Conservation (phyloP, 257 asterid genomes). For the Penstemon barbatus region DNA sequence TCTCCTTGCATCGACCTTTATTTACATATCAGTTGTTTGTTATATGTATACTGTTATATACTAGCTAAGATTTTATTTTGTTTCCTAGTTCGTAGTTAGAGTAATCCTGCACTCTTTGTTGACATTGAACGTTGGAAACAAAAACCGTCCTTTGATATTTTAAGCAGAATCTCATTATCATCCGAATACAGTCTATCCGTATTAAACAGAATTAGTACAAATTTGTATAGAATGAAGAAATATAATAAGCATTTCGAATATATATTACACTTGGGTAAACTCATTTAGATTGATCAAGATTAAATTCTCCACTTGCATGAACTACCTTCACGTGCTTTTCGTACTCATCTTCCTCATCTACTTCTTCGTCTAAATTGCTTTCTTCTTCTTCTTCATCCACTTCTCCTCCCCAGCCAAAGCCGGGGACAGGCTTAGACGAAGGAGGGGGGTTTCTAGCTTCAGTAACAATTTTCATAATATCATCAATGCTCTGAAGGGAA, state of each 20-base stretch:
- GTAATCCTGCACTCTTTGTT: no score
- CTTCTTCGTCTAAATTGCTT: conserved; percentile 13
- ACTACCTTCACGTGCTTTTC: conserved; percentile 63
- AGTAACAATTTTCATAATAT: conserved; percentile 71
- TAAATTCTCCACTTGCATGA: conserved; percentile 77
- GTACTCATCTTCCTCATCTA: conserved; percentile 51
- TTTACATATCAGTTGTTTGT: neutral
- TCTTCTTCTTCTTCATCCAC: conserved; percentile 37
- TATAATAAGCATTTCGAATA: neutral
- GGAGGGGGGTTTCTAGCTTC: conserved; percentile 61
- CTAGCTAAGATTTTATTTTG: no score
- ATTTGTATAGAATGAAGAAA: neutral
- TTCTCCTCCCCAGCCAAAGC: conserved; percentile 66
- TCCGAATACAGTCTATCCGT: neutral
- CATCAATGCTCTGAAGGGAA: conserved; percentile 62
- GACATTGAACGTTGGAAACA: neutral
- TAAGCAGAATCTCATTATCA: neutral
- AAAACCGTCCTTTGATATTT: neutral
- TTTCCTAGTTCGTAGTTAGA: no score
- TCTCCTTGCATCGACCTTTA: neutral
- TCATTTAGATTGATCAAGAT: conserved; percentile 15
- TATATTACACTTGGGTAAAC: neutral
- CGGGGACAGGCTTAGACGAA: conserved; percentile 30
- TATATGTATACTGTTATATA: no score
- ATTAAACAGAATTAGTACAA: neutral